These are phyloP conservation scores for Excoecaria cochinchinensis DNA, from an alignment of 345 rosid genomes.

Conservation along the genomic window DNA sequence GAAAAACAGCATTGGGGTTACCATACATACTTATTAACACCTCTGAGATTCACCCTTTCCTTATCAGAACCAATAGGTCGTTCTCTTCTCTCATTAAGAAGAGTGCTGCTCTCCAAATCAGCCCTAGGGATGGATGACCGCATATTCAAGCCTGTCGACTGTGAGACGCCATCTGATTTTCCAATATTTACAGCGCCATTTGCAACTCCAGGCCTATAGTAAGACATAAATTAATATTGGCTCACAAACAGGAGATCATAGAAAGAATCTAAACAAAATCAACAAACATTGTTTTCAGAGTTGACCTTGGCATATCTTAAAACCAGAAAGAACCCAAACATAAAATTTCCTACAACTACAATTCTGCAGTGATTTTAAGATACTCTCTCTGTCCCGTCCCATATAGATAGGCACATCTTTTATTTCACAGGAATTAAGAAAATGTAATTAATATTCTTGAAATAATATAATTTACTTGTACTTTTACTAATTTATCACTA, in stretches of 20 bases:
- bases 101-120: conserved; percentile 57
- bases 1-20: conserved; percentile 14
- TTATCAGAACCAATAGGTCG: conserved; percentile 68
- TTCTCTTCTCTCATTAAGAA: conserved; percentile 73
- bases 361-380: conserved; percentile 6
- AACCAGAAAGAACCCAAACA: conserved; percentile 21
- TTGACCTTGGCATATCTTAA: background rate
- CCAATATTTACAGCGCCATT: conserved; percentile 70
- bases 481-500: too few species aligned
- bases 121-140: conserved; percentile 64
- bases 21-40: conserved; percentile 69
- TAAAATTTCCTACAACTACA: conserved; percentile 4
- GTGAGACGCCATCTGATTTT: conserved; percentile 64
- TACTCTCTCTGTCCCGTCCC: too few species aligned
- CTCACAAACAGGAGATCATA: conserved; percentile 22
- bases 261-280: conserved; percentile 14
- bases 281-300: background rate
- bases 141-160: conserved; percentile 51
- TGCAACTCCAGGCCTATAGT: conserved; percentile 63
- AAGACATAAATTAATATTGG: conserved; percentile 22
- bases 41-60: conserved; percentile 72
- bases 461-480: too few species aligned
- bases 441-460: too few species aligned
- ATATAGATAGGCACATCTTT: too few species aligned
- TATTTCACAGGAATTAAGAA: too few species aligned